A percentile compares a stretch with the other conserved stretches of the same genome.
Conservation (phyloP, 1,284 basidiomycete genomes). For the Schizophyllum amplum region DNA sequence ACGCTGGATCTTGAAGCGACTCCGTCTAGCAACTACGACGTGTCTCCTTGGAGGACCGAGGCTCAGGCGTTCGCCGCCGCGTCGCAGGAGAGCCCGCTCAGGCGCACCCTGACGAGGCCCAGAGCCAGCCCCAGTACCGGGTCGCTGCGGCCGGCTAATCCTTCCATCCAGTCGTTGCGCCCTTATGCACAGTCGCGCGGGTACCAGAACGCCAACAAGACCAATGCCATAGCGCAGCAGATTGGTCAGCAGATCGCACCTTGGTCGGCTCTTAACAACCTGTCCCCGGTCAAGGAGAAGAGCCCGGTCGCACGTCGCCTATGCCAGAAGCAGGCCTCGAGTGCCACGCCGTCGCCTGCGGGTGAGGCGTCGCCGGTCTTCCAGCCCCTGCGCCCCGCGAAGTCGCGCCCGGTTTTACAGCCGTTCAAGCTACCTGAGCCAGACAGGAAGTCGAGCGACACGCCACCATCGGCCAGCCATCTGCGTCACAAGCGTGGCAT, state of each 20-base stretch:
- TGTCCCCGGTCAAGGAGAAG: constrained; percentile 29
- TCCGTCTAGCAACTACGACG: constrained; percentile 34
- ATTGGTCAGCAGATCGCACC: constrained; percentile 58
- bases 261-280: constrained; percentile 45
- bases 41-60: constrained; percentile 29
- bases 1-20: constrained; percentile 68
- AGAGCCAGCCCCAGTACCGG: constrained; percentile 13
- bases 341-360: constrained; percentile 41
- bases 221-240: constrained; percentile 15
- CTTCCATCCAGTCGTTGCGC: constrained; percentile 48
- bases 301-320: neutral
- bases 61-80: constrained; percentile 5
- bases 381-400: constrained; percentile 49
- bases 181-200: constrained; percentile 47
- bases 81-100: constrained; percentile 22
- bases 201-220: constrained; percentile 10
- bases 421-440: constrained; percentile 8
- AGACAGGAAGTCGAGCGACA: neutral
- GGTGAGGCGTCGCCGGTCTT: constrained; percentile 48
- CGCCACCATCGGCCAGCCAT: constrained; percentile 10
- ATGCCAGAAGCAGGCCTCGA: constrained; percentile 27
- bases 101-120: constrained; percentile 5
- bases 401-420: constrained; percentile 16
- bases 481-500: constrained; percentile 25
- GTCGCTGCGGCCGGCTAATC: constrained; percentile 29